Conservation (phyloP, 2,329 filamentous ascomycete genomes). For the Verticillium tricorpus region DNA sequence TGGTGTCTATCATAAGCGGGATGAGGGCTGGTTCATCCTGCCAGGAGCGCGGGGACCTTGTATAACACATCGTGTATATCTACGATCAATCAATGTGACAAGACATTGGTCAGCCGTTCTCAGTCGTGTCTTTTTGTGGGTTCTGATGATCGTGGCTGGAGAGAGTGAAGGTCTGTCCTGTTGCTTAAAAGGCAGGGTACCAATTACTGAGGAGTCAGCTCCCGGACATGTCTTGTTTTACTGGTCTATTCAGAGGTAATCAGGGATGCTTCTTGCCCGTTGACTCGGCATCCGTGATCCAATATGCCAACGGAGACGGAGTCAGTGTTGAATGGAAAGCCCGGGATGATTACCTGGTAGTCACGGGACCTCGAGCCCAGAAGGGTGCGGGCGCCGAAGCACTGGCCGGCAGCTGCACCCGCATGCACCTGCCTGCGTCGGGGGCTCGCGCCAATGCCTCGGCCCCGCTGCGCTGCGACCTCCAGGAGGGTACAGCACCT, state of each 20-base stretch:
- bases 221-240: no score
- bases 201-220: no score
- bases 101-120: background rate
- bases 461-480: background rate
- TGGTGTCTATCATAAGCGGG: background rate
- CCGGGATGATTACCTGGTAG: background rate
- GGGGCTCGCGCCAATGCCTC: background rate
- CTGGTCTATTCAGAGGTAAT: no score
- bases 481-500: background rate
- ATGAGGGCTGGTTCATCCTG: background rate
- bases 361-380: background rate
- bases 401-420: background rate
- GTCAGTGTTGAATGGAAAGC: background rate
- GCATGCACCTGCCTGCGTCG: no score
- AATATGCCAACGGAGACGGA: background rate
- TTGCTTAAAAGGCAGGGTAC: background rate
- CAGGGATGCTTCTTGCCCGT: no score
- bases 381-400: background rate
- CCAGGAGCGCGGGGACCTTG: background rate
- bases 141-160: no score
- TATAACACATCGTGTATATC: slow-evolving; percentile 2
- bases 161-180: background rate
- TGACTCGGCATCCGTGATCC: no score
- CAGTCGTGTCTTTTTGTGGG: background rate
- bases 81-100: background rate